phyloP scores from a whole-genome alignment of 2,329 filamentous ascomycete species.

The Colletotrichum echinochloae region DNA sequence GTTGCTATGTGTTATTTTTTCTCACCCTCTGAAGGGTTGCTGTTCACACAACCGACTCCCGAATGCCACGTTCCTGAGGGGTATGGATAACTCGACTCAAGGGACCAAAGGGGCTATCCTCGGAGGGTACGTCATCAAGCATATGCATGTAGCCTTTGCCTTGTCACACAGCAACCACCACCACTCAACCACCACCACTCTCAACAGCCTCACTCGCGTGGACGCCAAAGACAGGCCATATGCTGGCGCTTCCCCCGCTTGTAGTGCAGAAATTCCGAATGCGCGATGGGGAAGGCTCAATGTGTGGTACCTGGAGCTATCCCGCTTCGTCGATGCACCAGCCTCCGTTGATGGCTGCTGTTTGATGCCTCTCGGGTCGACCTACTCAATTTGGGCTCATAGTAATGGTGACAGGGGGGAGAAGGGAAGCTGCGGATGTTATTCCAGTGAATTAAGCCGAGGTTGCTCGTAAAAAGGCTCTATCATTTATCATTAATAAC shows the following conservation, averaged over 20 bases:
- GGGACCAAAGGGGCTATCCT: not conserved
- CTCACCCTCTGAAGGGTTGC: not conserved
- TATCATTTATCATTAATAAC: not conserved
- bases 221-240: slow-evolving; percentile 8
- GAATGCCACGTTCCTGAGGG: not conserved
- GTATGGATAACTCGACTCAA: not conserved
- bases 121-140: slow-evolving; percentile 28
- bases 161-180: slow-evolving; percentile 26
- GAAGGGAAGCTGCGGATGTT: not conserved
- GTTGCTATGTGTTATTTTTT: not conserved
- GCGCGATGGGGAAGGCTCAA: not conserved
- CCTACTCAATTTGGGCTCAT: not conserved
- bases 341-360: not conserved
- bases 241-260: slow-evolving; percentile 6
- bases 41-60: not conserved
- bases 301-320: not conserved
- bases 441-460: not conserved
- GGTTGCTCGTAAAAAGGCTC: not conserved
- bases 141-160: slow-evolving; percentile 31
- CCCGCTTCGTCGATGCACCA: not conserved
- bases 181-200: slow-evolving; percentile 21
- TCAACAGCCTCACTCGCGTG: slow-evolving; percentile 30
- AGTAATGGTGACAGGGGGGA: not conserved
- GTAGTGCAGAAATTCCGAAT: not conserved
- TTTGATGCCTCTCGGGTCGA: not conserved